Conservation (phyloP, 805 yeast genomes). For the Candida ascalaphidarum region DNA sequence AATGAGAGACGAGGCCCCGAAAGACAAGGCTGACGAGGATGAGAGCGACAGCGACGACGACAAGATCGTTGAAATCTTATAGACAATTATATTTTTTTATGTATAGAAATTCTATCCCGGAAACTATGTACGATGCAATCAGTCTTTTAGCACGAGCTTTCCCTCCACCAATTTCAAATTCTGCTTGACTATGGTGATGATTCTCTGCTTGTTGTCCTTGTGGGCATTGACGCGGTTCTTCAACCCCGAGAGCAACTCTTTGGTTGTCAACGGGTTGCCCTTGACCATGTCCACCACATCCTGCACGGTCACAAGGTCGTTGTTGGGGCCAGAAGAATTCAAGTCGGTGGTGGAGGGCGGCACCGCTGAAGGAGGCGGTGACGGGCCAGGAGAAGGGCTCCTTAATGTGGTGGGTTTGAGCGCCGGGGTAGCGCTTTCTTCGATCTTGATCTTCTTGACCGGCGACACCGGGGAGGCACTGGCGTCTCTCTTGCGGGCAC, state of each 20-base stretch:
- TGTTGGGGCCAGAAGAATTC: conserved; percentile 28
- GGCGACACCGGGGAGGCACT: too few species aligned
- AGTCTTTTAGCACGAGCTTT: conserved; percentile 30
- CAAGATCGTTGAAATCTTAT: conserved; percentile 45
- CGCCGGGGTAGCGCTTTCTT: conserved; percentile 11
- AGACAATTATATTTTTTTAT: conserved; percentile 5
- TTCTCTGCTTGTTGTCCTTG: conserved; percentile 52
- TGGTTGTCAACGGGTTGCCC: conserved; percentile 50
- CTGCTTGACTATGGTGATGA: conserved; percentile 50
- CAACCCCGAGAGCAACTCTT: conserved; percentile 52
- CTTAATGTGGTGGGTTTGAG: conserved; percentile 5
- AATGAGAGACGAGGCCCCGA: conserved; percentile 79
- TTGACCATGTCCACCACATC: conserved; percentile 63
- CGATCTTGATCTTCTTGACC: conserved; percentile 32
- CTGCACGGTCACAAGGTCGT: conserved; percentile 51
- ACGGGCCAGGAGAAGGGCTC: conserved; percentile 7
- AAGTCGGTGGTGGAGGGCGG: conserved; percentile 14
- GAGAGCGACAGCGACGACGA: conserved; percentile 44
- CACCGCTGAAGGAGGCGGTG: conserved; percentile 3
- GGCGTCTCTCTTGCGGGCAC: conserved; percentile 28
- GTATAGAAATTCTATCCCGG: too few species aligned
- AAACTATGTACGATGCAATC: too few species aligned
- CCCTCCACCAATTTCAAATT: conserved; percentile 48
- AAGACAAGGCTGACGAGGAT: conserved; percentile 19
- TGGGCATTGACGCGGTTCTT: conserved; percentile 56